These are phyloP conservation scores for Globisporangium canariense DNA, from an alignment of 352 stramenopile genomes.

Conservation along the genomic window DNA sequence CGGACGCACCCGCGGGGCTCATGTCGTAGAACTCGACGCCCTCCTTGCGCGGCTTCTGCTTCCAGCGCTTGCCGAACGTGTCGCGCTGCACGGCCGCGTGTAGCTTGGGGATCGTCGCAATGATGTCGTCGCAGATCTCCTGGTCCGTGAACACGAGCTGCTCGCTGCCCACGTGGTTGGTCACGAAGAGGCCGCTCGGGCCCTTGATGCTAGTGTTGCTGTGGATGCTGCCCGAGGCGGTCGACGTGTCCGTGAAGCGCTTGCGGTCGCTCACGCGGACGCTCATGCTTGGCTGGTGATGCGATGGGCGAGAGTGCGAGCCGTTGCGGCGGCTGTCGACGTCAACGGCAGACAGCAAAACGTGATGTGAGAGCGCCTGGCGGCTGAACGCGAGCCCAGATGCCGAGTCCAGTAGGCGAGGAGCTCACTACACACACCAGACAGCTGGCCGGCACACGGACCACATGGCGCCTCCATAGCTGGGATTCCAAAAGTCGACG, in stretches of 20 bases:
- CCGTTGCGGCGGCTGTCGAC: not conserved
- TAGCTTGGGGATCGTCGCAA: constrained; percentile 60
- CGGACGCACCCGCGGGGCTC: constrained; percentile 23
- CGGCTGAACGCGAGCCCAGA: not conserved
- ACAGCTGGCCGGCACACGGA: not conserved
- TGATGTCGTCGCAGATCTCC: constrained; percentile 54
- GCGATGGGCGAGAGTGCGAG: not conserved
- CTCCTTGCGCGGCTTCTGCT: constrained; percentile 28
- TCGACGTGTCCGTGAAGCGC: not conserved
- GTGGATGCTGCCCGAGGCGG: too few relatives aligned
- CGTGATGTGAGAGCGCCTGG: not conserved
- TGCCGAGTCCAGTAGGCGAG: not conserved
- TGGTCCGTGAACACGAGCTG: constrained; percentile 46
- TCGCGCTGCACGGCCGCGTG: constrained; percentile 33
- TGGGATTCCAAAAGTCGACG: constrained; percentile 2
- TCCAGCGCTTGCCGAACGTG: constrained; percentile 35
- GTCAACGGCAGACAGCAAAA: not conserved
- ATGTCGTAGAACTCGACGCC: constrained; percentile 47
- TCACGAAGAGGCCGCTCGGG: constrained; percentile 10
- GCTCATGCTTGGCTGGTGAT: constrained; percentile 8
- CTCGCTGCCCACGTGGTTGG: constrained; percentile 11
- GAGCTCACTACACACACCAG: not conserved
- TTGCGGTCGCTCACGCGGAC: constrained; percentile 15
- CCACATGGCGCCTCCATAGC: too few relatives aligned
- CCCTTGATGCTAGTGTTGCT: not conserved